Conservation (phyloP, 768 basidiomycete genomes). For the Pisolithus microcarpus region DNA sequence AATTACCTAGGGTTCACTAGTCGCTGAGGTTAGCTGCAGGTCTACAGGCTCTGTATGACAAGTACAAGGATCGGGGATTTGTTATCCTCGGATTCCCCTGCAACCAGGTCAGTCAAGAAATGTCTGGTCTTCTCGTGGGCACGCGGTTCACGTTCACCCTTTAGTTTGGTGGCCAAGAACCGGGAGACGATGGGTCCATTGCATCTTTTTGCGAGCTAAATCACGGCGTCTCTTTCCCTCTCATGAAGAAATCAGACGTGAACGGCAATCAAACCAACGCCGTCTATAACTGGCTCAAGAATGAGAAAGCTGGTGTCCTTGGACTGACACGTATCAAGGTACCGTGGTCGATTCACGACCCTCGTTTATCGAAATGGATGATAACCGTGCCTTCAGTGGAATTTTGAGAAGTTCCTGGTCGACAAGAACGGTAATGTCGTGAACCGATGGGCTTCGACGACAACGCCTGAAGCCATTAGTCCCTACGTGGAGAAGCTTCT, state of each 20-base stretch:
- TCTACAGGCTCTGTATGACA: conserved; percentile 73
- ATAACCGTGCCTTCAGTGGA: conserved; percentile 49
- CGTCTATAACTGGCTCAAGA: conserved; percentile 81
- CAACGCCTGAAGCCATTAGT: conserved; percentile 59
- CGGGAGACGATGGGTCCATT: conserved; percentile 71
- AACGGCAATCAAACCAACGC: conserved; percentile 82
- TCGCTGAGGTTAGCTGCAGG: conserved; percentile 33
- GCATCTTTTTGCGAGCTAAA: conserved; percentile 69
- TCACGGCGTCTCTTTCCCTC: conserved; percentile 84
- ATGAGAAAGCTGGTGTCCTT: conserved; percentile 64
- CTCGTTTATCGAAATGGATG: background rate
- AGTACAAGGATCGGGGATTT: conserved; percentile 70
- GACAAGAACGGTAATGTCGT: conserved; percentile 72
- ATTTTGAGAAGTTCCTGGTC: conserved; percentile 86
- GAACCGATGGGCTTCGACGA: conserved; percentile 70
- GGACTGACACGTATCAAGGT: conserved; percentile 74
- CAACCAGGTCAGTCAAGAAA: conserved; percentile 53
- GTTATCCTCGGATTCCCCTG: conserved; percentile 88
- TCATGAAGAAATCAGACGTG: conserved; percentile 91
- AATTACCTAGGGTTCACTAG: background rate
- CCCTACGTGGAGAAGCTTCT: conserved; percentile 58
- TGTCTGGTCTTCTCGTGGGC: background rate
- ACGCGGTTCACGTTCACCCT: background rate
- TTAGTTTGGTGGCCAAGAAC: conserved; percentile 83
- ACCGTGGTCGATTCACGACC: conserved; percentile 7